phyloP scores from a whole-genome alignment of 1,284 basidiomycete genomes.

The Hemileia vastatrix region DNA sequence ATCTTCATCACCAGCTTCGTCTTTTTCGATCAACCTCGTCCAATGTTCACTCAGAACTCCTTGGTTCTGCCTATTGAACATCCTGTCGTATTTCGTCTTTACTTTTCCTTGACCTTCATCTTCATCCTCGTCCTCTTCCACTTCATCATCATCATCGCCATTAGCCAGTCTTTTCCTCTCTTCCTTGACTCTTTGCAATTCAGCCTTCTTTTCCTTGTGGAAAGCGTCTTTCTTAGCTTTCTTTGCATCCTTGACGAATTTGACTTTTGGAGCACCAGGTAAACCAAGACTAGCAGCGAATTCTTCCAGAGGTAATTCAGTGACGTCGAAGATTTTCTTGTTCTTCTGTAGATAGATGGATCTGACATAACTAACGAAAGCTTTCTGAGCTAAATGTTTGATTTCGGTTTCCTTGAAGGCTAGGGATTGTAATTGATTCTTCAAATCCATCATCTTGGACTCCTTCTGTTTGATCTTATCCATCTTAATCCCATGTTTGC shows the following conservation, averaged over 20 bases:
- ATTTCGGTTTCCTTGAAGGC: slow-evolving; percentile 94
- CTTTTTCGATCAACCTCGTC: slow-evolving; percentile 69
- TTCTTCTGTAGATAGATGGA: slow-evolving; percentile 89
- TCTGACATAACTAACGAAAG: slow-evolving; percentile 91
- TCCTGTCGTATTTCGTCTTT: slow-evolving; percentile 86
- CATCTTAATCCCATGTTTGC: slow-evolving; percentile 63
- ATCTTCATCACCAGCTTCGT: slow-evolving; percentile 50
- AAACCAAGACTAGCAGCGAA: slow-evolving; percentile 85
- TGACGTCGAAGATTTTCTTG: slow-evolving; percentile 81
- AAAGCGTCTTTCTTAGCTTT: slow-evolving; percentile 32
- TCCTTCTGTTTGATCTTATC: slow-evolving; percentile 80
- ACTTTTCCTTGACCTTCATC: slow-evolving; percentile 24
- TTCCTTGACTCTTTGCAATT: slow-evolving; percentile 16
- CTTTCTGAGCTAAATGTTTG: slow-evolving; percentile 89
- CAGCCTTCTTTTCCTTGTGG: slow-evolving; percentile 5
- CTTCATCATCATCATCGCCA: slow-evolving; percentile 40
- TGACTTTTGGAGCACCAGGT: slow-evolving; percentile 92
- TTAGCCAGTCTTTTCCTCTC: slow-evolving; percentile 28
- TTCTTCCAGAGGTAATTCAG: slow-evolving; percentile 67
- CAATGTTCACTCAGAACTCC: slow-evolving; percentile 87
- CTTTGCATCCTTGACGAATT: slow-evolving; percentile 60
- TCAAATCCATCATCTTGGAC: slow-evolving; percentile 76
- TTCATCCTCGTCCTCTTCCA: not conserved
- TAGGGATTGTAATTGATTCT: slow-evolving; percentile 81
- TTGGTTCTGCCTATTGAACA: slow-evolving; percentile 96